Base-by-base conservation (phyloP, 345 rosid species). In the Corymbia maculata region DNA sequence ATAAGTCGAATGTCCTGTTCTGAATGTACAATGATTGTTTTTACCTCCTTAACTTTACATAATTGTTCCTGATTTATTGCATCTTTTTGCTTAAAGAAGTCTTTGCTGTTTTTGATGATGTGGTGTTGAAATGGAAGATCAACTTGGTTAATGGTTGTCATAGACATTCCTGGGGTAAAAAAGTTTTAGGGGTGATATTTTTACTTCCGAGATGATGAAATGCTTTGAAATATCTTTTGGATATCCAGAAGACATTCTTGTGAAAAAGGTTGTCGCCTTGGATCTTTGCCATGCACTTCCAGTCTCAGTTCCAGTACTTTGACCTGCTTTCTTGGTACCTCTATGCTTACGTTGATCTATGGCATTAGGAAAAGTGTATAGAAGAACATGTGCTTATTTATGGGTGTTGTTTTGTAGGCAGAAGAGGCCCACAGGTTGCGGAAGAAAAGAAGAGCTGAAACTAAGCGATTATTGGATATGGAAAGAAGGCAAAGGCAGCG, bases 401-500 rank as follows among this genome's bases (percentile, higher is more conserved):
- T 4, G 13, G 24, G 47, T 36, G 49, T 75, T 61, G 51, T 85
- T 89, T 87, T 91, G 84, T 89, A 96, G 99, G 96, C 97, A 87
- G 95, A 95, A 94, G 99, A 95, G 93, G 94, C 93, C 86, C 94
- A 91, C 89, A 94, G 94, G 88, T 92, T 94, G 92, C 94, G 95
- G 85, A 97, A 92, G 94, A 97, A 92, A 91, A 93, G 50, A 91
- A 94, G 91, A 89, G 94, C 95, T 87, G 98, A 93, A 90, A 93
- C 86, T 70, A 88, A 89, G 90, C 95, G 98, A 86, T 86, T 92
- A 87, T 87, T 94, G 88, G 97, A 96, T 88, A 92, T 97, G 97
- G 95, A 96, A 92, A 96, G 92, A 93, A 92, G 98, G 91, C 96
- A 94, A 92, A 96, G 96, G 91, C 95, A 94, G 93, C 95, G 98